Base-by-base conservation (phyloP, 148 eudicot genomes). In the Chenopodium album region DNA sequence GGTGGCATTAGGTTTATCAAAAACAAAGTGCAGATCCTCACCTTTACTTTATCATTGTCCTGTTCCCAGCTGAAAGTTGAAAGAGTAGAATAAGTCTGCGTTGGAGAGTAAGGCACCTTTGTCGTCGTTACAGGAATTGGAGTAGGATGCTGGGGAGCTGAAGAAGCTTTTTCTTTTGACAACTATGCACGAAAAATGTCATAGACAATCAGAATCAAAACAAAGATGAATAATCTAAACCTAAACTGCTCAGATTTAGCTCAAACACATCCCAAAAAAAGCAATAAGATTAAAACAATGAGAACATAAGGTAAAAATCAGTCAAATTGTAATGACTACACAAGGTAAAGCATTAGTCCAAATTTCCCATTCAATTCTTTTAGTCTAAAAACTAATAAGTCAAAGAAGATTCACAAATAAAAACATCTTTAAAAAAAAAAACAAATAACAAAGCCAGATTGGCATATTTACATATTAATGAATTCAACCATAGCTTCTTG, bases 31-130 rank as follows among this genome's bases (percentile, higher is more conserved):
- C 9, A 73, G 29, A 10, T 62, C 14, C 29, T 76, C 76, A 95
- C 98, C 98, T 95, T 95, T 62, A 95, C 83, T 87, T 95, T 91
- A 64, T 91, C 98, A 81, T 26, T 83, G 78, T 93, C 98, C 84
- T 95, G 98, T 84, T 95, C 98, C 98, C 98, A 95, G 92, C 98
- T 93, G 84, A 93, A 95, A 78, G 98, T 86, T 65, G 87, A 83
- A 63, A 93, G 90, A 12, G 93, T 79, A 14, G 76, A 54, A 79
- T 95, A 95, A 52, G 59, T 88, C 76, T 93, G 60, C 41, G 86
- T 77, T 23, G 98, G 89, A 31, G 59, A 72, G 12, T 91, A 9
- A 56, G 84, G 82, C 77, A 76, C 83, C 78, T 88, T 85, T 19
- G 88, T 73, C 1, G 83, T 78, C 3, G 82, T 76, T 3, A 87